Percentiles rank a stretch among this genome's conserved stretches.
Conservation (phyloP, 768 basidiomycete genomes). For the Panellus pusillus region DNA sequence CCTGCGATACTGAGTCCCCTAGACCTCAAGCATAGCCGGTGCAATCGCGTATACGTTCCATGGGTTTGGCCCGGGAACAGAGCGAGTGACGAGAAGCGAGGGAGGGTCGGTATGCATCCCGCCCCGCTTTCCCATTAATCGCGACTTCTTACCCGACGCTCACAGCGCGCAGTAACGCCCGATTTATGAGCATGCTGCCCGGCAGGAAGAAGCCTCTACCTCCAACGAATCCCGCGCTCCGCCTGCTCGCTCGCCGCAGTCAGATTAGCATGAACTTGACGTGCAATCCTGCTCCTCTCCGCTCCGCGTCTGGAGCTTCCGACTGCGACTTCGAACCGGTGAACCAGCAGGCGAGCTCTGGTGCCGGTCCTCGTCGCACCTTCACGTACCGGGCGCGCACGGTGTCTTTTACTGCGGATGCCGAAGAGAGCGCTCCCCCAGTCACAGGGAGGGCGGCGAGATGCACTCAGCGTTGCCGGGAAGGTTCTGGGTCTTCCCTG, state of each 20-base stretch:
- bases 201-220: neutral
- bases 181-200: neutral
- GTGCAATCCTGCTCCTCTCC: conserved; percentile 1
- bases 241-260: neutral
- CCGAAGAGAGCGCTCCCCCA: neutral
- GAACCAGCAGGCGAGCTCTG: neutral
- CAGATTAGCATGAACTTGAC: neutral
- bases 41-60: conserved; percentile 15
- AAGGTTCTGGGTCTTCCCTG: neutral
- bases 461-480: neutral
- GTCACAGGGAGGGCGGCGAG: neutral
- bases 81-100: neutral
- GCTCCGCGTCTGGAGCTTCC: neutral
- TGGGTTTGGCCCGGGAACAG: conserved; percentile 4
- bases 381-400: neutral
- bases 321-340: neutral
- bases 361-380: neutral
- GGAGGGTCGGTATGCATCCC: conserved; percentile 2
- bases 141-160: neutral
- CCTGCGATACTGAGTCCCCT: neutral
- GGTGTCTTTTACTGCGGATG: too few species aligned
- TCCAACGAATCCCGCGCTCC: neutral
- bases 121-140: neutral
- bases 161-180: conserved; percentile 7
- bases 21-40: conserved; percentile 18